Evolutionary conservation across 352 stramenopile genomes (phyloP).

Genomic region (Hyaloperonospora arabidopsidis): DNA sequence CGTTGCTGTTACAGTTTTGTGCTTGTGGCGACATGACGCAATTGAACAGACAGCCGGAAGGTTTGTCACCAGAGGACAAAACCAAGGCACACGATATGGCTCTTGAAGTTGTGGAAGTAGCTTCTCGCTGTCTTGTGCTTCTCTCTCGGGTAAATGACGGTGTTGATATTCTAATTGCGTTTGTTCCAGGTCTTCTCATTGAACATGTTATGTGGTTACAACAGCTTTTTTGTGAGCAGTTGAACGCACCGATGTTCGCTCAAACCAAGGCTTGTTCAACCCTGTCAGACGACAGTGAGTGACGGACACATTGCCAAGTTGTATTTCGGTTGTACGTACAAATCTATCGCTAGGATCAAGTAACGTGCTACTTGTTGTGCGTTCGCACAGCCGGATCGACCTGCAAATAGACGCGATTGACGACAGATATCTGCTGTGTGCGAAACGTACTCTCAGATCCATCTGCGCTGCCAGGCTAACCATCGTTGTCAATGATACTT

Average conservation of each 20-base stretch:
- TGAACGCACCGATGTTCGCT: conserved; percentile 49
- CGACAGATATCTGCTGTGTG: conserved; percentile 30
- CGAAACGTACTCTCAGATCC: conserved; percentile 55
- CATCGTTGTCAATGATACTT: conserved; percentile 5
- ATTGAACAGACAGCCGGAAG: conserved; percentile 10
- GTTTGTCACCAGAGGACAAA: conserved; percentile 3
- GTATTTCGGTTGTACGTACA: no score
- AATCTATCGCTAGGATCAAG: no score
- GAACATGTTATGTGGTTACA: neutral
- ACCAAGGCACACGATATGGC: neutral
- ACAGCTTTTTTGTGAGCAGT: conserved; percentile 50
- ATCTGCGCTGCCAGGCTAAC: conserved; percentile 39
- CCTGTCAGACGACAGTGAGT: conserved; percentile 17
- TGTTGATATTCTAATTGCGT: neutral
- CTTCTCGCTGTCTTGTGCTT: conserved; percentile 51
- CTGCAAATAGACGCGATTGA: conserved; percentile 18
- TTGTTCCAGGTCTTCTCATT: neutral
- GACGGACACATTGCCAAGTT: neutral
- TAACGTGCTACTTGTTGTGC: neutral
- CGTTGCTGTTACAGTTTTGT: conserved; percentile 36
- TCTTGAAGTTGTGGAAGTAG: conserved; percentile 25
- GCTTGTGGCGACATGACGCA: conserved; percentile 6
- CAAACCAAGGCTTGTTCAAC: conserved; percentile 8
- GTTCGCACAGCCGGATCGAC: conserved; percentile 18
- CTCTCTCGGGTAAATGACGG: conserved; percentile 44